These are phyloP conservation scores for Suhomyces xylopsoci DNA, from an alignment of 805 yeast species.

Conservation along the genomic window DNA sequence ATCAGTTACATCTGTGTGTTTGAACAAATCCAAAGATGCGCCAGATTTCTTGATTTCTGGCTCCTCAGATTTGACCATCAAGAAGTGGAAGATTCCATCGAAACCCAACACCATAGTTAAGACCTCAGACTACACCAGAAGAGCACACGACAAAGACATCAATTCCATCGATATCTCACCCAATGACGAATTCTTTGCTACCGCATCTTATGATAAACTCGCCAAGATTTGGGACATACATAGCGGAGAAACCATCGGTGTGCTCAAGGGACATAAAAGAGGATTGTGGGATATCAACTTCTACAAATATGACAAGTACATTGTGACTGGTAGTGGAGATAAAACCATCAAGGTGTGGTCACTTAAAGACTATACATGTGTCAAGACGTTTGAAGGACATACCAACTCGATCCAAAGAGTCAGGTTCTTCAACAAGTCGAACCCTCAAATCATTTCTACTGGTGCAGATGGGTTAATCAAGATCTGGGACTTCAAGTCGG, in stretches of 20 bases:
- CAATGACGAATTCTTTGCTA: constrained; percentile 81
- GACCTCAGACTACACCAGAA: constrained; percentile 80
- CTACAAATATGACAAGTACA: constrained; percentile 69
- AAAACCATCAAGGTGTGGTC: constrained; percentile 90
- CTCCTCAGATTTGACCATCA: constrained; percentile 78
- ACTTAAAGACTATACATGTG: constrained; percentile 68
- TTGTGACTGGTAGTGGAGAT: constrained; percentile 90
- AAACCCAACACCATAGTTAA: constrained; percentile 38
- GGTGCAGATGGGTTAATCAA: constrained; percentile 96
- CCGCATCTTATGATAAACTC: constrained; percentile 91
- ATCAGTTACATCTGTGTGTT: constrained; percentile 75
- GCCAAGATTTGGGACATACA: constrained; percentile 86
- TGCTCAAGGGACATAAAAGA: constrained; percentile 86
- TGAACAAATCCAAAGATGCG: constrained; percentile 52
- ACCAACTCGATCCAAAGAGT: constrained; percentile 88
- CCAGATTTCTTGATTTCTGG: constrained; percentile 82
- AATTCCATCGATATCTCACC: constrained; percentile 89
- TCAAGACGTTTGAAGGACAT: constrained; percentile 89
- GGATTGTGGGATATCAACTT: constrained; percentile 92
- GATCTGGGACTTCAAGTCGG: constrained; percentile 74
- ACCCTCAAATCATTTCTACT: constrained; percentile 66
- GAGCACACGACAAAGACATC: constrained; percentile 96
- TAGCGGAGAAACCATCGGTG: constrained; percentile 83
- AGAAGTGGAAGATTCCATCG: constrained; percentile 76
- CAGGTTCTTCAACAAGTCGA: constrained; percentile 57